These are phyloP conservation scores for Orbilia quercus DNA, from an alignment of 2,329 filamentous ascomycete genomes.

Conservation along the genomic window DNA sequence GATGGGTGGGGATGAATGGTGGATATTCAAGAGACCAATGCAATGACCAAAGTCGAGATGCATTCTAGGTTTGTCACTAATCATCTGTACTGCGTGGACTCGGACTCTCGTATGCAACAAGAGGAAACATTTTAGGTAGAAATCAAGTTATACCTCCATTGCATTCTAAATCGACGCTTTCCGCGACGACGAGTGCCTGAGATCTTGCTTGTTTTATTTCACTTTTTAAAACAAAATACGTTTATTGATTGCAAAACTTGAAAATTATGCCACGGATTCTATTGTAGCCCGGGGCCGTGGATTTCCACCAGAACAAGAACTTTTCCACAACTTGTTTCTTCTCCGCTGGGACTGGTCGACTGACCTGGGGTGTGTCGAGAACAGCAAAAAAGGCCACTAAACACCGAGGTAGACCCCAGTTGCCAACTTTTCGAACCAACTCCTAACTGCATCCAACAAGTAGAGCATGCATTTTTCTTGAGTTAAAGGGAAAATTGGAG, in stretches of 20 bases:
- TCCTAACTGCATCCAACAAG: constrained; percentile 13
- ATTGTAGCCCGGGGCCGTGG: too few species aligned
- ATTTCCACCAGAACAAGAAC: constrained; percentile 17
- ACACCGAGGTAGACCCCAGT: too few species aligned
- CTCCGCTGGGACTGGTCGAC: constrained; percentile 30
- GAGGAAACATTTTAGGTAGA: background rate
- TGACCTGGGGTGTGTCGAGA: background rate
- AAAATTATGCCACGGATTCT: too few species aligned
- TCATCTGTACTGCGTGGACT: background rate
- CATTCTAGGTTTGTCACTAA: background rate
- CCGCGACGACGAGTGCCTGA: background rate
- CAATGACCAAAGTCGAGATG: background rate
- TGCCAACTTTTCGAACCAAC: constrained; percentile 11
- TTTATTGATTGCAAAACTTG: too few species aligned
- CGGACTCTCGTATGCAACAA: too few species aligned
- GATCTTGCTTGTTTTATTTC: background rate
- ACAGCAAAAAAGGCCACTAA: constrained; percentile 15
- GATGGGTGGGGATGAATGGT: constrained; percentile 18
- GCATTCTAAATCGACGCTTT: background rate
- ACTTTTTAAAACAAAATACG: constrained; percentile 6
- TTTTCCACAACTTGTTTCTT: constrained; percentile 28
- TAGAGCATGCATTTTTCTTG: constrained; percentile 10
- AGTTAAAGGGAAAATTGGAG: constrained; percentile 11
- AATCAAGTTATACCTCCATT: constrained; percentile 6
- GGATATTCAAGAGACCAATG: too few species aligned